phyloP scores from a whole-genome alignment of 2,329 filamentous ascomycete species.

The Emergomyces pasteurianus region DNA sequence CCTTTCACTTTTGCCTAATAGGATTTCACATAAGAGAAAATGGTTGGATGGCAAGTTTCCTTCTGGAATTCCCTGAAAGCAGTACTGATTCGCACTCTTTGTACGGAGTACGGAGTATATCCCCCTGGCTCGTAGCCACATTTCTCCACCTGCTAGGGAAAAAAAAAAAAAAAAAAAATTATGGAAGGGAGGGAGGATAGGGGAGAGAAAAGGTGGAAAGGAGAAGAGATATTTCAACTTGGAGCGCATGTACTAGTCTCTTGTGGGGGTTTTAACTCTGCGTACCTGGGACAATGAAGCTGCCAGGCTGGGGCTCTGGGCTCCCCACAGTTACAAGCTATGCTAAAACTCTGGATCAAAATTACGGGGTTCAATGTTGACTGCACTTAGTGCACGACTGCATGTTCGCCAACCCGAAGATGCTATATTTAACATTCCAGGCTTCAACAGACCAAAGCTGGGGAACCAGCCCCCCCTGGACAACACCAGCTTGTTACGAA shows the following conservation, averaged over 20 bases:
- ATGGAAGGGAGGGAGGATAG: not conserved
- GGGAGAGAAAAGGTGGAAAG: too few species aligned
- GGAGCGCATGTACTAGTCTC: too few species aligned
- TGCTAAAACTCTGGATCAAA: not conserved
- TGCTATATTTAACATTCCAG: not conserved
- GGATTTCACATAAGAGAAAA: not conserved
- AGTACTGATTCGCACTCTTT: too few species aligned
- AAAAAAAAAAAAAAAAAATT: not conserved
- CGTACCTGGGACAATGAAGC: not conserved
- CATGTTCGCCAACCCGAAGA: not conserved
- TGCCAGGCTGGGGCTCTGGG: not conserved
- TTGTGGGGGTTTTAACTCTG: too few species aligned
- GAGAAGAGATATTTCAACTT: too few species aligned
- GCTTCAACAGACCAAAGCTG: not conserved
- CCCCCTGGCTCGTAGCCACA: too few species aligned
- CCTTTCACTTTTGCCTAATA: not conserved
- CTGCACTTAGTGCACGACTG: too few species aligned
- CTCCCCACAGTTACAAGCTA: not conserved
- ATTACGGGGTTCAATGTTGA: not conserved
- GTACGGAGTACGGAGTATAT: too few species aligned
- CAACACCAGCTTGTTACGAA: not conserved
- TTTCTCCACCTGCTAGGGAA: not conserved
- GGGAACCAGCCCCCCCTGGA: too few species aligned
- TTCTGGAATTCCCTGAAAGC: not conserved
- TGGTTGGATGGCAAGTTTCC: not conserved